A percentile compares a stretch with the other conserved stretches of the same genome.
Conservation (phyloP, 495 filamentous ascomycete species). For the Chaetomidium leptoderma region DNA sequence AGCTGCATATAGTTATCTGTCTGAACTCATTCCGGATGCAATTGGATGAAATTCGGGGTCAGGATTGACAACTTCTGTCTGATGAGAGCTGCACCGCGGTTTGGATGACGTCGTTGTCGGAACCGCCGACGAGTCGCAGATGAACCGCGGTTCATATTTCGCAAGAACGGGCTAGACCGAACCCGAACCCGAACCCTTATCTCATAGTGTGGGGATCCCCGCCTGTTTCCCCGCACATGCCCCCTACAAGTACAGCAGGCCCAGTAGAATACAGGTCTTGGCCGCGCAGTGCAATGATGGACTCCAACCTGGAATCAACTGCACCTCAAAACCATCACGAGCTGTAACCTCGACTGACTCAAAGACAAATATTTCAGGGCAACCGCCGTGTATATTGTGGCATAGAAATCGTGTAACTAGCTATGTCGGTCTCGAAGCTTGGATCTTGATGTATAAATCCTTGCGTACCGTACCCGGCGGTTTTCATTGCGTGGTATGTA, state of each 20-base stretch:
- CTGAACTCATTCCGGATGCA: neutral
- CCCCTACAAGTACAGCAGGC: no score
- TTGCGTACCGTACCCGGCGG: neutral
- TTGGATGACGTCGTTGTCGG: slow-evolving; percentile 16
- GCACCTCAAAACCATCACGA: neutral
- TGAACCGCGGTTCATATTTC: slow-evolving; percentile 6
- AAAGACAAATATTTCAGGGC: neutral
- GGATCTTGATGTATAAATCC: neutral
- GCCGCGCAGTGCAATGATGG: no score
- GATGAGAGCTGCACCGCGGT: neutral
- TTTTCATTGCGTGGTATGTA: no score
- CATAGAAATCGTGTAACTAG: neutral
- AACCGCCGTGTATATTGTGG: neutral
- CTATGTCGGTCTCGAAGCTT: neutral
- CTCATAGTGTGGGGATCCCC: no score
- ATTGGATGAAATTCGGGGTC: neutral
- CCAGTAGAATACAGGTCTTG: no score
- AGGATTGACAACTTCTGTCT: neutral
- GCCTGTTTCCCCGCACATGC: no score
- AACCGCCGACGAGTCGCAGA: no score
- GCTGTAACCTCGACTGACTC: neutral
- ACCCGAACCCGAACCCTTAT: no score
- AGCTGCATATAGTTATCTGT: no score
- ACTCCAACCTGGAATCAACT: no score
- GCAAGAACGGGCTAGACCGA: no score